Evolutionary conservation across 2,329 filamentous ascomycete species (phyloP).

Genomic region (Camillea tinctor): DNA sequence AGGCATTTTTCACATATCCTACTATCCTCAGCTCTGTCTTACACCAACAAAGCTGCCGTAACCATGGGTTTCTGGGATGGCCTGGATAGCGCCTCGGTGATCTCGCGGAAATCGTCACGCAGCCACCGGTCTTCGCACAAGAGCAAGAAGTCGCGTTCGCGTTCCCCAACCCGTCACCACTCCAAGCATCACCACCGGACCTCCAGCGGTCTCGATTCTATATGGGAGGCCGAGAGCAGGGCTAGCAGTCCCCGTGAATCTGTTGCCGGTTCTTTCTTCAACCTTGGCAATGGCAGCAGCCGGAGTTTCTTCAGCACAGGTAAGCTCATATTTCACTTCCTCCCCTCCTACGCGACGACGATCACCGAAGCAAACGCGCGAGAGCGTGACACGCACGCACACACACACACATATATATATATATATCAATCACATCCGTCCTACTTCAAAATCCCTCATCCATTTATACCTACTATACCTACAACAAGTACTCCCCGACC

Average conservation of each 20-base stretch:
- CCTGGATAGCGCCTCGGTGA: slow-evolving; percentile 34
- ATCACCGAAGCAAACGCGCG: background rate
- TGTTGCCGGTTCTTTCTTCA: slow-evolving; percentile 29
- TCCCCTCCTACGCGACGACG: background rate
- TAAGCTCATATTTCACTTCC: slow-evolving; percentile 13
- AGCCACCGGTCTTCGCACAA: slow-evolving; percentile 24
- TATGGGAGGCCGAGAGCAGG: slow-evolving; percentile 25
- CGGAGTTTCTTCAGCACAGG: slow-evolving; percentile 33
- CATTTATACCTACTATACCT: no score
- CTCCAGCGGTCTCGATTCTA: slow-evolving; percentile 12
- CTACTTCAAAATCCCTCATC: slow-evolving; percentile 1
- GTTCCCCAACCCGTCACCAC: slow-evolving; percentile 17
- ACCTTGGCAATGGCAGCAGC: slow-evolving; percentile 31
- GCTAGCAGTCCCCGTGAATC: slow-evolving; percentile 21
- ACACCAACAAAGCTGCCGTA: background rate
- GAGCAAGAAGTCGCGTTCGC: slow-evolving; percentile 22
- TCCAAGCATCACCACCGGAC: slow-evolving; percentile 31
- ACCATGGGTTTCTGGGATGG: slow-evolving; percentile 33
- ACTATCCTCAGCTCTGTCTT: background rate
- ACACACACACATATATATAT: background rate
- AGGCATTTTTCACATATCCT: background rate
- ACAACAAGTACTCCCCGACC: no score
- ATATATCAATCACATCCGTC: background rate
- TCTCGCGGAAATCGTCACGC: slow-evolving; percentile 29
- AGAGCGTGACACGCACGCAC: background rate